phyloP scores from a whole-genome alignment of 805 yeast species.

The Maudiozyma turicensis region DNA sequence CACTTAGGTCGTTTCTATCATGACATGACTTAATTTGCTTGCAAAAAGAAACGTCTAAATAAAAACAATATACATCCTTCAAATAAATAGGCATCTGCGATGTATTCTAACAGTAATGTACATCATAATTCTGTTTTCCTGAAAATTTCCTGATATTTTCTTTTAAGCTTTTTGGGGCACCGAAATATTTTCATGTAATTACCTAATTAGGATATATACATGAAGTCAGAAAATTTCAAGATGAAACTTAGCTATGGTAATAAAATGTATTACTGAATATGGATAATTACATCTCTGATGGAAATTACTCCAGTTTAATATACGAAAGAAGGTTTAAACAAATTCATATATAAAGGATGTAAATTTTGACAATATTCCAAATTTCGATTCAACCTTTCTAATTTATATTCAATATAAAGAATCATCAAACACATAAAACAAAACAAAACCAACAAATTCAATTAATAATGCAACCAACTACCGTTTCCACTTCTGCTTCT shows the following conservation, averaged over 20 bases:
- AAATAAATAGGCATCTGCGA: no score
- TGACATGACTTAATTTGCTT: no score
- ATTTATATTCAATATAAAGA: neutral
- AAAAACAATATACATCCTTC: no score
- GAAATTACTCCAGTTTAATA: neutral
- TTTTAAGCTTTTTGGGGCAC: neutral
- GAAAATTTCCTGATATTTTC: no score
- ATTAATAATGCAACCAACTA: slow-evolving; percentile 21
- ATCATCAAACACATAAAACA: neutral
- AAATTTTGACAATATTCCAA: no score
- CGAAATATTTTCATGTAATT: slow-evolving; percentile 6
- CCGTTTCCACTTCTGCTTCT: slow-evolving; percentile 13
- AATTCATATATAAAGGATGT: no score
- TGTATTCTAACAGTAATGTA: no score
- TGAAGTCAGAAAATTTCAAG: neutral
- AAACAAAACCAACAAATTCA: neutral
- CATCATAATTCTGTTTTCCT: no score
- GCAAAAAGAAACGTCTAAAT: no score
- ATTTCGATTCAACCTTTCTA: neutral
- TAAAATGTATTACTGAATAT: neutral
- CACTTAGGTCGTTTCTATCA: no score
- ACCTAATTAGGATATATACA: slow-evolving; percentile 15
- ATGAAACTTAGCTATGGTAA: neutral
- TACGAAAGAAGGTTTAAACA: neutral
- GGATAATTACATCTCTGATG: neutral